Evolutionary conservation across 2,329 filamentous ascomycete genomes (phyloP), one percentile per base, ranked within the genome.

Genomic region (Fusarium tanahbumbuense): DNA sequence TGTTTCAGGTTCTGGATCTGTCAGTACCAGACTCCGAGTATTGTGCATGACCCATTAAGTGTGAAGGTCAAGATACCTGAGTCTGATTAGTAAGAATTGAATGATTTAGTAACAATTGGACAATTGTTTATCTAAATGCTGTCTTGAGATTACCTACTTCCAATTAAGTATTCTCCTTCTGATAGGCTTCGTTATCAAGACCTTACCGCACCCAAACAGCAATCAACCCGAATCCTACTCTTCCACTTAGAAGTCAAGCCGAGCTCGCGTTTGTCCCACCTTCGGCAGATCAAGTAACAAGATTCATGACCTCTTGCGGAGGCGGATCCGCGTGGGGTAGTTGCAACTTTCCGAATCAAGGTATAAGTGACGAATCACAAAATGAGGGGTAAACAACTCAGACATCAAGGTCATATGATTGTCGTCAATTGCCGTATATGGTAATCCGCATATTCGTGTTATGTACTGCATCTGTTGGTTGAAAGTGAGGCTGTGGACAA

Each of bases 351-450:
- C 18, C 49, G 8, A 47, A 49, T 48, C 10, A 41, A 50, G 45
- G 23, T 6, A 41, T 3, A 54, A 18, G 44, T 61, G 59, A 45
- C 68, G n/a, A 32, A 23, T 44, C 32, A 5, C 41, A 6, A 22
- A 13, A 48, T 52, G 54, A 68, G 64, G 59, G 68, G 64, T 61
- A 41, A n/a, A 68, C 57, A 58, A 37, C 34, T 45, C 64, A 67
- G 23, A 45, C 32, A 22, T 50, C 12, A 32, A 20, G n/a, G 59
- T 70, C 67, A 71, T 20, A 71, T 71, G 67, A 60, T 32, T 18
- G 11, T 45, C 6, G 5, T 22, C 13, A 18, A 11, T 60, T 57
- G 10, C 68, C 41, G 0, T 9, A 42, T 22, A 3, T 1, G n/a
- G 58, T 18, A 71, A 52, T 28, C 54, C 55, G 55, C 22, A 10